Evolutionary conservation across 345 rosid species (phyloP).

Genomic region (Barbarea vulgaris): DNA sequence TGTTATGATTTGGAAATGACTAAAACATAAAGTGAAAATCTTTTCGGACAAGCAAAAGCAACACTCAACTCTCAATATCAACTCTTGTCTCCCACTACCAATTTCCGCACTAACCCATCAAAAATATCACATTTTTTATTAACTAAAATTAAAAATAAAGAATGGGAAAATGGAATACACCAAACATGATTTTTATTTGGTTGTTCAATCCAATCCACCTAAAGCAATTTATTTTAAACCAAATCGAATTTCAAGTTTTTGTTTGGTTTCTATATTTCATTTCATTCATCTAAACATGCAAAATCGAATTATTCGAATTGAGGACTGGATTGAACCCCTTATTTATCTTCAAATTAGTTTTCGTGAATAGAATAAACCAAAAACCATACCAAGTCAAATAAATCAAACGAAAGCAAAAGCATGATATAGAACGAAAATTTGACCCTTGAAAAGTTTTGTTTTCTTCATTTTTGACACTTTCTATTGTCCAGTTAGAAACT

Average conservation of each 20-base stretch:
- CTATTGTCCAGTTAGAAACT: neutral
- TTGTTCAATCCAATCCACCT: neutral
- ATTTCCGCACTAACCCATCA: constrained; percentile 6
- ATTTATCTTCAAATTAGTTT: neutral
- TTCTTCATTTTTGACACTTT: neutral
- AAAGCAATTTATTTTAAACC: neutral
- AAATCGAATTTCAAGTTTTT: neutral
- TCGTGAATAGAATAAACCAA: constrained; percentile 1
- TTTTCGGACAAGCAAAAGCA: constrained; percentile 18
- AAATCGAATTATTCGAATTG: neutral
- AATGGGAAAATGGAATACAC: neutral
- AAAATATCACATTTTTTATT: too few relatives aligned
- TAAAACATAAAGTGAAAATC: constrained; percentile 28
- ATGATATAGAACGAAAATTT: neutral
- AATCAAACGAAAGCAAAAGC: constrained; percentile 13
- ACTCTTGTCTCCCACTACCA: constrained; percentile 34
- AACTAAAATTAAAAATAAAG: neutral
- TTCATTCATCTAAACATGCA: neutral
- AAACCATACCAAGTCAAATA: neutral
- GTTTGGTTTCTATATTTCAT: neutral
- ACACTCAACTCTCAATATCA: constrained; percentile 34
- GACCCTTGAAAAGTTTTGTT: neutral
- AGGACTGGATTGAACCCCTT: neutral
- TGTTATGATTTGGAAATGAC: constrained; percentile 41
- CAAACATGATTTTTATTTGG: neutral